These are phyloP conservation scores for Mycena filopes DNA, from an alignment of 768 basidiomycete species.

Conservation along the genomic window DNA sequence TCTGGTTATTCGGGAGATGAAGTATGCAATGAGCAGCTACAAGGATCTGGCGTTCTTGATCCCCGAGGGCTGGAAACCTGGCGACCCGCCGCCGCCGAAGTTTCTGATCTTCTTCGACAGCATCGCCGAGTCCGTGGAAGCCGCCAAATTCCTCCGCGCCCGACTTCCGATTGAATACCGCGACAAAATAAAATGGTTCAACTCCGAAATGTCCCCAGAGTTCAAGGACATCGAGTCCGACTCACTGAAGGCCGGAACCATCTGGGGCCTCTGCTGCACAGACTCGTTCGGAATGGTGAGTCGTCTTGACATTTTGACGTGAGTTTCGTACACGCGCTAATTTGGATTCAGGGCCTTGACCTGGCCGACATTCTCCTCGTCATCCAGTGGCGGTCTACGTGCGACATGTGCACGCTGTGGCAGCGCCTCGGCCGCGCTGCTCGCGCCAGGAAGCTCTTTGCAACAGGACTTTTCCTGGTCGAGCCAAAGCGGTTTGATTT, in stretches of 20 bases:
- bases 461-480: slow-evolving; percentile 32
- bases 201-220: slow-evolving; percentile 33
- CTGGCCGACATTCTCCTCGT: slow-evolving; percentile 41
- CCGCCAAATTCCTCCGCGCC: slow-evolving; percentile 21
- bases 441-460: slow-evolving; percentile 9
- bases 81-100: slow-evolving; percentile 22
- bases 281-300: slow-evolving; percentile 43
- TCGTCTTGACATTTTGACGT: too few relatives aligned
- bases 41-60: slow-evolving; percentile 34
- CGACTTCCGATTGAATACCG: slow-evolving; percentile 23
- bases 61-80: slow-evolving; percentile 15
- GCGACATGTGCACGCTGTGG: slow-evolving; percentile 37
- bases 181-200: slow-evolving; percentile 38
- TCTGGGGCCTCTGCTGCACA: slow-evolving; percentile 37
- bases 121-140: slow-evolving; percentile 28
- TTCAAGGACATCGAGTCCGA: slow-evolving; percentile 26
- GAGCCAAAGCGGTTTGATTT: slow-evolving; percentile 36
- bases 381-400: slow-evolving; percentile 40
- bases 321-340: not conserved
- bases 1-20: slow-evolving; percentile 31
- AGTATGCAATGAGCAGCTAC: slow-evolving; percentile 24
- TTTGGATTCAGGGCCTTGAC: slow-evolving; percentile 41
- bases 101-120: slow-evolving; percentile 40
- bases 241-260: slow-evolving; percentile 23
- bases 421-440: slow-evolving; percentile 43